Evolutionary conservation across 441 rosid species (phyloP), one percentile per base, ranked within the genome.

Genomic region (Adansonia gregorii): DNA sequence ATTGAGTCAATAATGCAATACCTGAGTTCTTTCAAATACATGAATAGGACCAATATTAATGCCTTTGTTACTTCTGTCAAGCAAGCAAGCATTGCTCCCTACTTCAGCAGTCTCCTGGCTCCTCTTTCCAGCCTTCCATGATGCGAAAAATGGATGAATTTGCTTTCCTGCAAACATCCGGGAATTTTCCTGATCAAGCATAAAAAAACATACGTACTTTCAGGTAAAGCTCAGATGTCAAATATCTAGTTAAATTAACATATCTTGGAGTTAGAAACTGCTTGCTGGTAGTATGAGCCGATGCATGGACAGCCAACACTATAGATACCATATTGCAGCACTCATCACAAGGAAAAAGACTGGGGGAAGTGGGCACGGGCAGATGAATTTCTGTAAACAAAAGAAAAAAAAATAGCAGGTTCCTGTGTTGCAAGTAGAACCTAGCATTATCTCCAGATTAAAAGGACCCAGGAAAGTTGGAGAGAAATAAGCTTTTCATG

Each of bases 81-180:
- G 79, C 67, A 58, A 79, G 79, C 72, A 12, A 31, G 56, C 46
- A 72, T 79, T 76, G 55, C 66, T 80, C 59, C 88, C 86, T 3
- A 46, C 69, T 77, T 81, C 87, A 49, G 24, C 60, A 59, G 76
- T 79, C 82, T 86, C 92, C 64, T 88, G 87, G 83, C 76, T 79
- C 78, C 70, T 87, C 83, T 83, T 93, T 75, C 83, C 87, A 8
- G 67, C 61, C 80, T 88, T 93, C 84, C 83, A 66, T 31, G 89
- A 81, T 49, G 94, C 80, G 85, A 94, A 96, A 85, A 94, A 94
- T 9, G 99, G 98, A 85, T 96, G 98, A 68, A 93, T 20, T 76
- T 91, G 92, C 83, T 85, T 94, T 64, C 97, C 98, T 9, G 93
- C 84, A 78, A 86, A 92, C 80, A 86, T 71, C 74, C 88, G 83